Conservation (phyloP, 306 rosid species). For the Cicer cuneatum region DNA sequence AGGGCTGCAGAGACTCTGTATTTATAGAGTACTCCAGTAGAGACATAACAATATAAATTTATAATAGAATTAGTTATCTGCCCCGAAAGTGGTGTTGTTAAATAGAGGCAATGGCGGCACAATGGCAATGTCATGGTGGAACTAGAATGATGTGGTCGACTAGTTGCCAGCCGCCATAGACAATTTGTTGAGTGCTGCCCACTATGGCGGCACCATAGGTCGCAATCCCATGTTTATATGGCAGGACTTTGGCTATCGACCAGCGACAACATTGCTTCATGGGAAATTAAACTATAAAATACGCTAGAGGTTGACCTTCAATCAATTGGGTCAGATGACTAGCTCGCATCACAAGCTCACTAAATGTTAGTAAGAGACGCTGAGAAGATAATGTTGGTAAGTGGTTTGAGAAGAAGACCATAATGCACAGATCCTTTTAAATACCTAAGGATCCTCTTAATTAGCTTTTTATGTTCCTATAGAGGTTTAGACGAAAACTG, state of each 20-base stretch:
- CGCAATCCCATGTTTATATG: background rate
- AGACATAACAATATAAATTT: background rate
- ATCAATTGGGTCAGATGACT: background rate
- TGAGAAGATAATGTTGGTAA: too few relatives aligned
- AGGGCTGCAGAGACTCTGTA: background rate
- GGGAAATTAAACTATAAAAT: background rate
- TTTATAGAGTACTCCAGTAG: background rate
- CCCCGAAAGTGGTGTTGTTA: background rate
- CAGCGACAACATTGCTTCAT: background rate
- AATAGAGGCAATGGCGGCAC: background rate
- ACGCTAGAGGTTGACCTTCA: background rate
- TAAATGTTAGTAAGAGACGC: too few relatives aligned
- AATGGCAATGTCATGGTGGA: background rate
- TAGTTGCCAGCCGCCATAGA: constrained; percentile 2
- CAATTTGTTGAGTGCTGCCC: background rate
- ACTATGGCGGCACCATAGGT: background rate
- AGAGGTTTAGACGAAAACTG: too few relatives aligned
- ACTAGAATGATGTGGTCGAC: background rate
- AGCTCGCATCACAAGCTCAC: too few relatives aligned
- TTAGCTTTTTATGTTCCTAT: too few relatives aligned
- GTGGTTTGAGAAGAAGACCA: too few relatives aligned
- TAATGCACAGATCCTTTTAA: too few relatives aligned
- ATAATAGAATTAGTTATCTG: background rate
- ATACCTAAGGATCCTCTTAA: too few relatives aligned
- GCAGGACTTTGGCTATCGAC: background rate